phyloP scores from a whole-genome alignment of 164 flowering plant genomes.

The Umbilicus rupestris region DNA sequence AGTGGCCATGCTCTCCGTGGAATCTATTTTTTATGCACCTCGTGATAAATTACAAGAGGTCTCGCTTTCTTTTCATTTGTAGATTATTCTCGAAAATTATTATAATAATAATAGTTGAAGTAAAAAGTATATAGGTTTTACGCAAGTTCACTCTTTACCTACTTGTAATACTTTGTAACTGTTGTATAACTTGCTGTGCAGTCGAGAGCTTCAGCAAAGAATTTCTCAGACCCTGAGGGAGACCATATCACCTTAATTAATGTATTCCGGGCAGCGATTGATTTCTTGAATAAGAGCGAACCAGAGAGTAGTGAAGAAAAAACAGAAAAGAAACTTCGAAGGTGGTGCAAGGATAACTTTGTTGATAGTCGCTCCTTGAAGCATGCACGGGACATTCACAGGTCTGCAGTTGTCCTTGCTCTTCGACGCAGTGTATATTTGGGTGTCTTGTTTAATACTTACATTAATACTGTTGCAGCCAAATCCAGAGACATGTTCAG shows the following conservation, averaged over 20 bases:
- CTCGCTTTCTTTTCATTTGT: too few relatives aligned
- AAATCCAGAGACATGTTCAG: constrained; percentile 60
- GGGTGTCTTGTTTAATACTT: neutral
- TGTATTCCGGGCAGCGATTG: constrained; percentile 61
- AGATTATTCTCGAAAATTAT: neutral
- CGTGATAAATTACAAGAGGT: constrained; percentile 86
- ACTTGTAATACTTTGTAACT: neutral
- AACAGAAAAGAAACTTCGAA: constrained; percentile 48
- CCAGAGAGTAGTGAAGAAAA: constrained; percentile 31
- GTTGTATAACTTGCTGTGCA: constrained; percentile 17
- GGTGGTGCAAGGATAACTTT: constrained; percentile 91
- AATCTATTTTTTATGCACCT: constrained; percentile 75
- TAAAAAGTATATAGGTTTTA: neutral
- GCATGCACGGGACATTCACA: constrained; percentile 86
- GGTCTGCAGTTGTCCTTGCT: constrained; percentile 23
- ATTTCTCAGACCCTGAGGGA: constrained; percentile 69
- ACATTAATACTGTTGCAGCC: constrained; percentile 37
- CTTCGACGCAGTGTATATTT: neutral
- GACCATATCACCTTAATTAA: constrained; percentile 79
- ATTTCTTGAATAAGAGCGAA: constrained; percentile 54
- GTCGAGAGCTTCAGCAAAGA: constrained; percentile 61
- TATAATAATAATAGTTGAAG: neutral
- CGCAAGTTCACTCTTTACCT: neutral
- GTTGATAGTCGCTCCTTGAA: constrained; percentile 67
- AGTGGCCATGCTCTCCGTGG: constrained; percentile 91